Evolutionary conservation across 139 green algal species (phyloP), one percentile per base, ranked within the genome.

Genomic region (Gonium pectorale): DNA sequence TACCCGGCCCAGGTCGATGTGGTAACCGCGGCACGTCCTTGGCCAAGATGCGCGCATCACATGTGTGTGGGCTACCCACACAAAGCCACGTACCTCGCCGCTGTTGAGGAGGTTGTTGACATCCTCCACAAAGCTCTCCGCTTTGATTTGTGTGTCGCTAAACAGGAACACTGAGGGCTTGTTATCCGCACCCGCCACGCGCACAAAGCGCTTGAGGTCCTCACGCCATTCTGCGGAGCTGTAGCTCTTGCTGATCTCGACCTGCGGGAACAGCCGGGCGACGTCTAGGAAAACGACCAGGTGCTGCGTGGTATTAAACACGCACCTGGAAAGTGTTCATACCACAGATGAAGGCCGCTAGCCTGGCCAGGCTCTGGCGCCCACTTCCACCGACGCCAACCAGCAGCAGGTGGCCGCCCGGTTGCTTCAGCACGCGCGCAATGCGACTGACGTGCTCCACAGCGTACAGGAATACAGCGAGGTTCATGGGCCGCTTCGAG

Each of bases 91-190:
- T 52, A 90, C 87, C 89, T 97, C 94, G 11, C 94, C 94, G 43
- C 75, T 84, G 84, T 97, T 97, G 9, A 97, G 89, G 33, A 97
- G 87, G 82, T 96, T 96, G 92, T 97, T 97, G 87, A 97, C 90
- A 87, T 97, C 94, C 85, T 97, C 94, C 43, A 97, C 88, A 81
- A 95, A 96, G 26, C 90, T 90, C 87, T 97, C 94, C 11, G 89
- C 33, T 86, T 95, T 94, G 75, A 97, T 94, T 79, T 95, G 91
- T 24, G 89, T 94, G 91, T 97, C 94, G 46, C 77, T 92, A 86
- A 97, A 95, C 46, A 97, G 85, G 90, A 97, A 96, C 63, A 95
- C 90, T 40, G 67, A 69, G 2, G 79, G 85, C 59, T 85, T 67
- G 71, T 84, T 80, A 27, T 95, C 89, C 15, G 66, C 88, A 13